phyloP scores from a whole-genome alignment of 2,329 filamentous ascomycete genomes.

The Colletotrichum lentis region DNA sequence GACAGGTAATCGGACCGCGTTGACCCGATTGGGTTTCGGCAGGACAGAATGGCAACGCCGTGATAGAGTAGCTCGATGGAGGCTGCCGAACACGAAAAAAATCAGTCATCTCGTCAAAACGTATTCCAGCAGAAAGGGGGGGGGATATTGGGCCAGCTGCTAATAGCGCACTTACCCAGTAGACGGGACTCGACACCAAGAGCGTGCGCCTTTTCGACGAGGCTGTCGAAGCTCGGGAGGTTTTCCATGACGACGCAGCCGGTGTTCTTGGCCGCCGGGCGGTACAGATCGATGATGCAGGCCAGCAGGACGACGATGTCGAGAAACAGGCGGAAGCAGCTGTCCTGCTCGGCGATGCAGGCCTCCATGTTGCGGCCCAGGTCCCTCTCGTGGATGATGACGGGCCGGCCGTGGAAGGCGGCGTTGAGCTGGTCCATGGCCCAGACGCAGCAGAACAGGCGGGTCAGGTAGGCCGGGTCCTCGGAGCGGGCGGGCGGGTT shows the following conservation, averaged over 20 bases:
- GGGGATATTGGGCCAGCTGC: too few relatives aligned
- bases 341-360: conserved; percentile 39
- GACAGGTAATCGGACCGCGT: conserved; percentile 34
- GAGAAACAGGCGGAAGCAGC: conserved; percentile 41
- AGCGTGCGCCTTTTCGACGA: conserved; percentile 27
- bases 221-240: conserved; percentile 21
- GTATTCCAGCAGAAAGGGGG: too few relatives aligned
- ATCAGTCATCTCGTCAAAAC: conserved; percentile 13
- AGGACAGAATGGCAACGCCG: conserved; percentile 39
- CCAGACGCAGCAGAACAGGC: conserved; percentile 42
- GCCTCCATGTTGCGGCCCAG: conserved; percentile 39
- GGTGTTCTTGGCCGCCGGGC: conserved; percentile 32
- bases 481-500: conserved; percentile 40
- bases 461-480: conserved; percentile 33
- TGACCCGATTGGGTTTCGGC: conserved; percentile 32
- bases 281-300: conserved; percentile 41
- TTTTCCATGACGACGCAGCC: conserved; percentile 33
- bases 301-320: conserved; percentile 40
- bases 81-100: conserved; percentile 7
- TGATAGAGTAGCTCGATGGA: conserved; percentile 42
- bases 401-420: conserved; percentile 41
- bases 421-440: conserved; percentile 41
- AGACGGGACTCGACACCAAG: conserved; percentile 38
- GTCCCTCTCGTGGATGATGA: conserved; percentile 41
- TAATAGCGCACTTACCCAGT: conserved; percentile 34